Evolutionary conservation across 2,329 filamentous ascomycete species (phyloP), one percentile per base, ranked within the genome.

Genomic region (Sordariomycetes sp.): DNA sequence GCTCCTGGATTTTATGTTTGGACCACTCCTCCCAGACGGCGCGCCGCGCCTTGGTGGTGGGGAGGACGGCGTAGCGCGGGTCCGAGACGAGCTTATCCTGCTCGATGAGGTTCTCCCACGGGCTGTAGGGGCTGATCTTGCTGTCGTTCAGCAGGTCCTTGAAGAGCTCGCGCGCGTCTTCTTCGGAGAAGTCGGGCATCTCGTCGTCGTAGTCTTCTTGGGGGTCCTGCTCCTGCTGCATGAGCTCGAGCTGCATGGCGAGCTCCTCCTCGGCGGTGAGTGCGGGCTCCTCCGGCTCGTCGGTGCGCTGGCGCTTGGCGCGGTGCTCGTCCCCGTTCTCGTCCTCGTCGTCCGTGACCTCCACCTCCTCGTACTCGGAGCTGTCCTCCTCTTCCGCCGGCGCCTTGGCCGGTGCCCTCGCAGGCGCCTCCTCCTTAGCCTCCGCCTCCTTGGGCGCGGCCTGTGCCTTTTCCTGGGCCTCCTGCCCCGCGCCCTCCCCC

Each of bases 251-350:
- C 67, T 99, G 94, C 68, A 87, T 92, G 40, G 90, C 92, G 65
- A 99, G 95, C 67, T 99, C 94, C 57, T 92, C 93, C 70, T 97
- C 94, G 59, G 88, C 89, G 66, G 96, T 96, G 65, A 97, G 93
- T 8, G 94, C 73, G 0, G 81, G 78, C 52, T 71, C 73, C n/a
- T 86, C 83, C 3, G 85, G 78, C 40, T 73, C 75, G 50, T 74
- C 77, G 63, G 60, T 81, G 78, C 70, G 78, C 75, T 65, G 80
- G 76, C 62, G 91, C 85, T 74, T 96, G 81, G 52, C 89, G 76
- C 67, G 61, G 22, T 71, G 72, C 25, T 67, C 72, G n/a, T 57
- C 55, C 16, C 14, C 43, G 25, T 69, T 72, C 7, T 67, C 64
- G 6, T 69, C 77, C 52, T 79, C 76, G 64, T 83, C 81, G 62